These are phyloP conservation scores for Beauveria rudraprayagi DNA, from an alignment of 2,329 filamentous ascomycete genomes.

Conservation along the genomic window DNA sequence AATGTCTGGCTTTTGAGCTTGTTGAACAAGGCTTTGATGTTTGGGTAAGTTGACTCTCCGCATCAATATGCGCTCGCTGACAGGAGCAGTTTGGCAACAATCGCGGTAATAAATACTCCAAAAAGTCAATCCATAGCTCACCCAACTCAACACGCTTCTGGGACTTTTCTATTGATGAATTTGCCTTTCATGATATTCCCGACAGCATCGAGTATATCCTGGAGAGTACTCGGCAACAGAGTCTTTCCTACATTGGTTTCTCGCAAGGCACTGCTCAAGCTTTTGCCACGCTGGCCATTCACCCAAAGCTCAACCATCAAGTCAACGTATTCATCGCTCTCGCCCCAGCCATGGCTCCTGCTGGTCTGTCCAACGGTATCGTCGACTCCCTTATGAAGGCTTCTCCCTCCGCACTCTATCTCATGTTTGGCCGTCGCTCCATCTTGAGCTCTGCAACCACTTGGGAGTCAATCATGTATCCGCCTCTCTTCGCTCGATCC, in stretches of 20 bases:
- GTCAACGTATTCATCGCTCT: slow-evolving; percentile 94
- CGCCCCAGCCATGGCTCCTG: slow-evolving; percentile 92
- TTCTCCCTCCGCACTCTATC: slow-evolving; percentile 83
- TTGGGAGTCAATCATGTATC: slow-evolving; percentile 95
- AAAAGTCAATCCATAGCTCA: slow-evolving; percentile 73
- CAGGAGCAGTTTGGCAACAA: slow-evolving; percentile 78
- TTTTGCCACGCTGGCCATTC: slow-evolving; percentile 86
- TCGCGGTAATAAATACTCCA: slow-evolving; percentile 97
- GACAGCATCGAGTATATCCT: slow-evolving; percentile 91
- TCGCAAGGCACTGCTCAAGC: slow-evolving; percentile 95
- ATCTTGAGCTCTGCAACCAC: slow-evolving; percentile 90
- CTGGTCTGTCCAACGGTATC: slow-evolving; percentile 79
- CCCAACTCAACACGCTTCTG: slow-evolving; percentile 76
- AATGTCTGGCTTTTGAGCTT: slow-evolving; percentile 80
- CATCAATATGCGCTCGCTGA: slow-evolving; percentile 17
- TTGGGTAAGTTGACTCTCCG: slow-evolving; percentile 54
- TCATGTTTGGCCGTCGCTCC: slow-evolving; percentile 84
- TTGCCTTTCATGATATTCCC: slow-evolving; percentile 95
- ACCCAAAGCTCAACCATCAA: slow-evolving; percentile 84
- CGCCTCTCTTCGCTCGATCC: slow-evolving; percentile 79
- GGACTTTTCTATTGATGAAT: slow-evolving; percentile 98
- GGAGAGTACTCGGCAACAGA: slow-evolving; percentile 70
- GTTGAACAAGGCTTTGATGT: slow-evolving; percentile 92
- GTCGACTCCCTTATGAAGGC: slow-evolving; percentile 91
- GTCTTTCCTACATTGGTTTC: slow-evolving; percentile 92